A percentile compares a stretch with the other conserved stretches of the same genome.
These are phyloP conservation scores for Huntiella omanensis DNA, from an alignment of 2,329 filamentous ascomycete species.

Conservation along the genomic window DNA sequence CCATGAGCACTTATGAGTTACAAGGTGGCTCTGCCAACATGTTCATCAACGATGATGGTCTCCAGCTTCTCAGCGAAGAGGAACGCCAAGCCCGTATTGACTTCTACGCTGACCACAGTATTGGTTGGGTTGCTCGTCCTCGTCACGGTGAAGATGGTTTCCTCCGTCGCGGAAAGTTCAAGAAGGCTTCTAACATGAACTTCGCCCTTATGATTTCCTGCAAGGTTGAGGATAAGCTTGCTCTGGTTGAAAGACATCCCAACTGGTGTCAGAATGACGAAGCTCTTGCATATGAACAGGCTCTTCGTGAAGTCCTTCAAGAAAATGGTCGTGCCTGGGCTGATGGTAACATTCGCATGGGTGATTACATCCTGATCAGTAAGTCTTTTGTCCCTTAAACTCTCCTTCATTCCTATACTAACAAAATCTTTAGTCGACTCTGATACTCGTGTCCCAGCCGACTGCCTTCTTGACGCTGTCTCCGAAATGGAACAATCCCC, in stretches of 20 bases:
- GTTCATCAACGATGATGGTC: slow-evolving; percentile 58
- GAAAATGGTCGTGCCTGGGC: slow-evolving; percentile 57
- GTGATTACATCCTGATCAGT: slow-evolving; percentile 52
- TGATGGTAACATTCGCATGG: slow-evolving; percentile 68
- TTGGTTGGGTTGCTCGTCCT: slow-evolving; percentile 50
- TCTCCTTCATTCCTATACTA: background rate
- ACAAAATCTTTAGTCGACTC: slow-evolving; percentile 35
- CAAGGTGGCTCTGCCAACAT: slow-evolving; percentile 64
- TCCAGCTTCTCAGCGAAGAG: slow-evolving; percentile 46
- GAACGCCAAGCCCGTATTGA: slow-evolving; percentile 44
- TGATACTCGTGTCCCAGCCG: slow-evolving; percentile 57
- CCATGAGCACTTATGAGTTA: slow-evolving; percentile 58
- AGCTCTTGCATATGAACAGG: slow-evolving; percentile 43
- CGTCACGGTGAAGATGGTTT: slow-evolving; percentile 45
- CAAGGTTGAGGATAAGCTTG: slow-evolving; percentile 51
- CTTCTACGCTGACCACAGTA: slow-evolving; percentile 50
- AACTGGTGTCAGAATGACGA: slow-evolving; percentile 54
- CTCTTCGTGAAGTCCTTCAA: slow-evolving; percentile 46
- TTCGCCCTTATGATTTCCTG: slow-evolving; percentile 48
- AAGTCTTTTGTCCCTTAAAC: background rate
- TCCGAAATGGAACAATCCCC: slow-evolving; percentile 68
- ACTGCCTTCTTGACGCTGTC: slow-evolving; percentile 61
- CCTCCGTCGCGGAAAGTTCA: slow-evolving; percentile 42
- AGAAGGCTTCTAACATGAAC: slow-evolving; percentile 59
- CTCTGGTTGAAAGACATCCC: slow-evolving; percentile 32